Conservation (phyloP, 2,329 filamentous ascomycete genomes). For the Sclerotinia glacialis region DNA sequence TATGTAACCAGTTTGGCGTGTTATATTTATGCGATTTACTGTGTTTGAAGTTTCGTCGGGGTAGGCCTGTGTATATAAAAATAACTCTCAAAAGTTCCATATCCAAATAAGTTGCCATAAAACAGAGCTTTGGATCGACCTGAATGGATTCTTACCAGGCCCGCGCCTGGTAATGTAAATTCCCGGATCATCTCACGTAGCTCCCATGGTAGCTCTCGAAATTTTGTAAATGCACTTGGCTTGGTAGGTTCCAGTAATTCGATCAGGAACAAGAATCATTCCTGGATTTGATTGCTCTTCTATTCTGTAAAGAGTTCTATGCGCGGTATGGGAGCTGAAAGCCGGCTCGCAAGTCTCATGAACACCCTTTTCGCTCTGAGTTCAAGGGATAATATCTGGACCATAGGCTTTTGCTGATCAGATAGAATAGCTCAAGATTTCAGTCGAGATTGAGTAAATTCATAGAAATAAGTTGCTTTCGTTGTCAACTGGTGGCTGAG, state of each 20-base stretch:
- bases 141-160: background rate
- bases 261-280: background rate
- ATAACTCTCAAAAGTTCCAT: no score
- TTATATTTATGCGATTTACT: no score
- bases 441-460: background rate
- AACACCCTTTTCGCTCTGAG: background rate
- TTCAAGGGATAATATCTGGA: background rate
- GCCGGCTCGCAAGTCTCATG: background rate
- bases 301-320: background rate
- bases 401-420: background rate
- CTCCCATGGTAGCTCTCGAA: background rate
- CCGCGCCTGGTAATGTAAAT: background rate
- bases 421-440: no score
- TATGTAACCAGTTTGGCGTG: background rate
- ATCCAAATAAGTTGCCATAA: no score
- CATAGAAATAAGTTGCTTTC: background rate
- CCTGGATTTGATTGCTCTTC: background rate
- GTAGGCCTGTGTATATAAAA: no score
- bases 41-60: no score
- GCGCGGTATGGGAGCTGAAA: background rate
- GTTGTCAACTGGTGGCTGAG: background rate
- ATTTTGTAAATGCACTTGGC: background rate
- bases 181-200: background rate
- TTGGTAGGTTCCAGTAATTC: background rate
- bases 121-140: background rate